Evolutionary conservation across 805 yeast species (phyloP).

Genomic region (Yarrowia hollandica): DNA sequence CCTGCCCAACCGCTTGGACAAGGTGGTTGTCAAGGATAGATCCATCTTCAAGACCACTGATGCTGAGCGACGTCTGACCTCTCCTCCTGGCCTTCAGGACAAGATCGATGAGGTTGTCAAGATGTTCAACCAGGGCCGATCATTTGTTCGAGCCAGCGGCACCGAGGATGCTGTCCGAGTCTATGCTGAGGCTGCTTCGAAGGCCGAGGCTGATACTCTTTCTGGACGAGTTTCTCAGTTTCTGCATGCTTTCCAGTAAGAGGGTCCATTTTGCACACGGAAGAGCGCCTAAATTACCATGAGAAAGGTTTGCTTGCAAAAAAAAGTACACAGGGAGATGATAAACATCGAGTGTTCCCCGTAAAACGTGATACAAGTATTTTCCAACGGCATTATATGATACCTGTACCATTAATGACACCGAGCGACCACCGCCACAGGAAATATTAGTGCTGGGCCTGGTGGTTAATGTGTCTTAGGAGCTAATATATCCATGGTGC

Average conservation of each 20-base stretch:
- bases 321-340: too few relatives aligned
- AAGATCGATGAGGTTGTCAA: slow-evolving; percentile 66
- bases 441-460: too few relatives aligned
- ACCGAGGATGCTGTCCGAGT: slow-evolving; percentile 97
- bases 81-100: slow-evolving; percentile 76
- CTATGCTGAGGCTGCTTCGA: slow-evolving; percentile 79
- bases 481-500: too few relatives aligned
- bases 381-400: too few relatives aligned
- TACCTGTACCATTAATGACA: too few relatives aligned
- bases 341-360: too few relatives aligned
- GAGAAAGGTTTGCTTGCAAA: too few relatives aligned
- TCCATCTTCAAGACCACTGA: slow-evolving; percentile 76
- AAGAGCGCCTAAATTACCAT: too few relatives aligned
- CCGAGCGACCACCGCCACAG: too few relatives aligned
- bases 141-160: slow-evolving; percentile 95
- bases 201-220: slow-evolving; percentile 46
- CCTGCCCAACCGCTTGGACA: slow-evolving; percentile 80
- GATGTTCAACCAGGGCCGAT: slow-evolving; percentile 62
- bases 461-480: too few relatives aligned
- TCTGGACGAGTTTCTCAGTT: slow-evolving; percentile 24
- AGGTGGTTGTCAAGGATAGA: slow-evolving; percentile 82
- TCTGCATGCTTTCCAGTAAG: slow-evolving; percentile 23
- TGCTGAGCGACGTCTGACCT: slow-evolving; percentile 79
- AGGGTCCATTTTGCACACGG: too few relatives aligned
- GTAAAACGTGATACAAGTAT: too few relatives aligned